Base-by-base conservation (phyloP, 768 basidiomycete species). In the Termitomyces sp. region DNA sequence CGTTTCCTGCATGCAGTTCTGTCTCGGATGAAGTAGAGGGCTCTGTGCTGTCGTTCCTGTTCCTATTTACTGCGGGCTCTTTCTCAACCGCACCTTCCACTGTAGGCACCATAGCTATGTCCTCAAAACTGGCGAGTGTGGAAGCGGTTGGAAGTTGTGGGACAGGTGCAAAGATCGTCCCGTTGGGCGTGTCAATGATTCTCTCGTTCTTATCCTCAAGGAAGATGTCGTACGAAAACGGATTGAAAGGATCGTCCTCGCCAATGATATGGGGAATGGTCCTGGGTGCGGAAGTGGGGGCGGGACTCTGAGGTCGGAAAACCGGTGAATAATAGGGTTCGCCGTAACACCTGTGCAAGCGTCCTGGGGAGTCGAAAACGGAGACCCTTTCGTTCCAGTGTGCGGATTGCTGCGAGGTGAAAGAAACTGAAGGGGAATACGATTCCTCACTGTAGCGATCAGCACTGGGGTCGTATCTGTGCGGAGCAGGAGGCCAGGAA, bases 141-240 rank as follows among this genome's bases (percentile, higher is more conserved):
- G 56, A 42, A 8, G 47, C 46, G 18, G 38, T 57, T 3, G 53
- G 30, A 16, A 36, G 33, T 33, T 48, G 48, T 14, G 60, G 60
- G 3, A 57, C 35, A 30, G 60, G 60, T 3, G 60, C 56, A 8
- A 48, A 35, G 47, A 61, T 54, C 42, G 13, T 54, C 9, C 40
- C 56, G 6, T 30, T 18, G 18, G 45, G 33, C 0, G 36, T 49
- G 38, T 53, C 51, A 24, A 56, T 54, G 24, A 24, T 53, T 12
- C 54, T 32, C 13, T 48, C 33, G 2, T 24, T n/a, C 22, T 26
- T 13, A 6, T 53, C 52, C 16, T 36, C 43, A 14, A 22, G 14
- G 9, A 32, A 3, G 24, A 30, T 10, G 26, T 42, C 38, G 9
- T 57, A 38, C 7, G 50, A 48, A n/a, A 57, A 48, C 3, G 51